These are phyloP conservation scores for Jacaranda copaia DNA, from an alignment of 257 asterid species.

Conservation along the genomic window DNA sequence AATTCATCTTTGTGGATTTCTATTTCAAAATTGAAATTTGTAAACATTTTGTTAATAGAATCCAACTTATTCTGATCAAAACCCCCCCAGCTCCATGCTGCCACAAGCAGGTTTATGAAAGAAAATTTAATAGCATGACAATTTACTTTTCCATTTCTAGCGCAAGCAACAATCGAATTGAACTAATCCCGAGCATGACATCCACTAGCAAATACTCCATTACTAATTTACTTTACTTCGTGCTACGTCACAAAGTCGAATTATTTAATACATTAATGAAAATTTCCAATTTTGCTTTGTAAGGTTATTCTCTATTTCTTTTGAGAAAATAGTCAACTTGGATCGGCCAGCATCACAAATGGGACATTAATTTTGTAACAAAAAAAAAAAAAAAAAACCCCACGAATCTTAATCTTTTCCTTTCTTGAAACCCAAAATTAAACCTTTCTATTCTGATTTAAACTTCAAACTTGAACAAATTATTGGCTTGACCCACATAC, in stretches of 20 bases:
- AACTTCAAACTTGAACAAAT: conserved; percentile 12
- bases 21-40: too few relatives aligned
- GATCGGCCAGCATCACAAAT: too few relatives aligned
- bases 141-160: neutral
- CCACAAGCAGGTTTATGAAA: neutral
- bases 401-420: neutral
- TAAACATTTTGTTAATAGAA: too few relatives aligned
- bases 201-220: neutral
- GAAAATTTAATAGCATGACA: neutral
- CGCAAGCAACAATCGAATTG: neutral
- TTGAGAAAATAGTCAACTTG: too few relatives aligned
- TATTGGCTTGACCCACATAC: neutral
- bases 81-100: neutral
- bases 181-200: neutral
- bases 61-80: too few relatives aligned
- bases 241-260: neutral
- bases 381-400: neutral
- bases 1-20: neutral
- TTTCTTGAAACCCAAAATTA: neutral
- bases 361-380: neutral
- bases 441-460: conserved; percentile 6
- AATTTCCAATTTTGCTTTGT: neutral
- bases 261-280: neutral
- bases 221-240: neutral
- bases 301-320: too few relatives aligned